Evolutionary conservation across 2,329 filamentous ascomycete species (phyloP).

Genomic region (Cladosporium colombiae): DNA sequence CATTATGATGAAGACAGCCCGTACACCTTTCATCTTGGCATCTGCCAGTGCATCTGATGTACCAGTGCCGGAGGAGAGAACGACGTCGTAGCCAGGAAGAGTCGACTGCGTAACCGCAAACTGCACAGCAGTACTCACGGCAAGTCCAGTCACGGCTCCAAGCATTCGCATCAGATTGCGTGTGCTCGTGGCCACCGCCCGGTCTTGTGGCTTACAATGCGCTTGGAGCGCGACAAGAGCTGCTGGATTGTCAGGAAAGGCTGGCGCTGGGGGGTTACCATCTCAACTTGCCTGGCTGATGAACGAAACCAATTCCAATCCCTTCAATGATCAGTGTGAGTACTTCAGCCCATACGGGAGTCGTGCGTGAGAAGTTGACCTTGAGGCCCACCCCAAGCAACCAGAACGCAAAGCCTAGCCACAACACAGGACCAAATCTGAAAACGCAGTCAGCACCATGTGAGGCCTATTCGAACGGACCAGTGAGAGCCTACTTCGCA

Average conservation of each 20-base stretch:
- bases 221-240: conserved; percentile 15
- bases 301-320: conserved; percentile 12
- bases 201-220: conserved; percentile 12
- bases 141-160: conserved; percentile 13
- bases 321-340: conserved; percentile 9
- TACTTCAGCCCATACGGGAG: conserved; percentile 1
- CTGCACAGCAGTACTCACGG: conserved; percentile 14
- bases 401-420: conserved; percentile 14
- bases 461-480: background rate
- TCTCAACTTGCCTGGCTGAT: conserved; percentile 4
- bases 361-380: conserved; percentile 16
- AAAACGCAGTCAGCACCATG: background rate
- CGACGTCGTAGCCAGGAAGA: background rate
- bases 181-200: conserved; percentile 5
- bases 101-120: conserved; percentile 8
- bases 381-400: conserved; percentile 13
- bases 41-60: background rate
- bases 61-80: background rate
- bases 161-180: conserved; percentile 17
- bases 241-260: background rate
- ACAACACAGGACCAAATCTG: conserved; percentile 11
- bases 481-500: conserved; percentile 1
- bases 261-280: background rate
- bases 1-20: conserved; percentile 18
- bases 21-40: conserved; percentile 14